Evolutionary conservation across 805 yeast genomes (phyloP).

Genomic region (Danielozyma ontarioensis): DNA sequence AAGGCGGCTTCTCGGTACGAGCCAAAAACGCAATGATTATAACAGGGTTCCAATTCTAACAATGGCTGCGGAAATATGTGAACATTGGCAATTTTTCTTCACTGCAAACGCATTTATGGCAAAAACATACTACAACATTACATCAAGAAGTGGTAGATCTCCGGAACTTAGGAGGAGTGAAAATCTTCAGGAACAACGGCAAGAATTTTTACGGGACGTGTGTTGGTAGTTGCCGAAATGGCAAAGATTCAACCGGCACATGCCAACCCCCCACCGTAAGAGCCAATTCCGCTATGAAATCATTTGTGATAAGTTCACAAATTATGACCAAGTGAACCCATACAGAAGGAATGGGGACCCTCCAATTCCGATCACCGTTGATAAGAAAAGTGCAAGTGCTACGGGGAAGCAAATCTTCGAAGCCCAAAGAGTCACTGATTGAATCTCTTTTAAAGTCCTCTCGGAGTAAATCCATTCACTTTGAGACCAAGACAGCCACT

Average conservation of each 20-base stretch:
- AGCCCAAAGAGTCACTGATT: conserved; percentile 11
- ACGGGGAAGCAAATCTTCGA: conserved; percentile 15
- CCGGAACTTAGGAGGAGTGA: conserved; percentile 12
- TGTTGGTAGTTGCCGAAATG: conserved; percentile 12
- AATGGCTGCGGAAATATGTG: conserved; percentile 13
- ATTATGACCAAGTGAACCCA: conserved; percentile 13
- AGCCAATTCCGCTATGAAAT: conserved; percentile 22
- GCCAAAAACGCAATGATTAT: conserved; percentile 15
- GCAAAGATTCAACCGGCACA: conserved; percentile 22
- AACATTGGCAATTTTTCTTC: conserved; percentile 9
- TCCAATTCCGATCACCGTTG: conserved; percentile 17
- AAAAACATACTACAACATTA: no score
- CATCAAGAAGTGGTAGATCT: conserved; percentile 14
- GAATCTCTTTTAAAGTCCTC: conserved; percentile 9
- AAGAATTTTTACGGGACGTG: conserved; percentile 11
- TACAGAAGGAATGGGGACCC: conserved; percentile 17
- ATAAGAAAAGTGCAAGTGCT: conserved; percentile 17
- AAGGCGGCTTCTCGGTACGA: conserved; percentile 13
- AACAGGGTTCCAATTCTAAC: conserved; percentile 17
- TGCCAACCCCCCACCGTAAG: conserved; percentile 25
- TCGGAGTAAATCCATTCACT: no score
- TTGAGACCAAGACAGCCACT: no score
- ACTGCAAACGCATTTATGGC: conserved; percentile 11
- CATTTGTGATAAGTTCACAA: conserved; percentile 13
- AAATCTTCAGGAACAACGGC: conserved; percentile 14